Evolutionary conservation across 768 basidiomycete genomes (phyloP).

Genomic region (Butyriboletus loyo): DNA sequence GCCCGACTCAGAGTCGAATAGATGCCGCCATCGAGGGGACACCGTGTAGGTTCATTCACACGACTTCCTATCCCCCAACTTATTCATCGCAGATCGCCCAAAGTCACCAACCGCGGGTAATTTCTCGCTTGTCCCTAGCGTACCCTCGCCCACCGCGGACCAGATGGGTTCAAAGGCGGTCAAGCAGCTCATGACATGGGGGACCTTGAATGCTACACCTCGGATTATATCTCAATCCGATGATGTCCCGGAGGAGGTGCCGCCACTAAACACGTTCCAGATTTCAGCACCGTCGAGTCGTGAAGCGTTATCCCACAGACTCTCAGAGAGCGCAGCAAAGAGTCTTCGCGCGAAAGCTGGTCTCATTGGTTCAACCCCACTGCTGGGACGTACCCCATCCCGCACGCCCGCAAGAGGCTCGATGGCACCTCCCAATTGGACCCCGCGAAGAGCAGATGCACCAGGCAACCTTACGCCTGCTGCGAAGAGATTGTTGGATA

Average conservation of each 20-base stretch:
- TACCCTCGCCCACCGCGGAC: conserved; percentile 85
- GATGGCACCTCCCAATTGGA: conserved; percentile 83
- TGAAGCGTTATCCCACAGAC: conserved; percentile 75
- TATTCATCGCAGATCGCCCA: conserved; percentile 52
- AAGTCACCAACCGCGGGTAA: conserved; percentile 50
- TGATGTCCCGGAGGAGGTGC: conserved; percentile 45
- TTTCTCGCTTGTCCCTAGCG: conserved; percentile 76
- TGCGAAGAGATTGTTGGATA: conserved; percentile 68
- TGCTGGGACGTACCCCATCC: conserved; percentile 29
- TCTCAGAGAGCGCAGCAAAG: conserved; percentile 80
- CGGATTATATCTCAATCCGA: conserved; percentile 71
- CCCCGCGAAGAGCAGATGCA: conserved; percentile 71
- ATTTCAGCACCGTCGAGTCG: conserved; percentile 75
- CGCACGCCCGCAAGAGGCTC: conserved; percentile 36
- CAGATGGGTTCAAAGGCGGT: conserved; percentile 79
- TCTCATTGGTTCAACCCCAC: conserved; percentile 39
- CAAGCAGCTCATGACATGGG: conserved; percentile 97
- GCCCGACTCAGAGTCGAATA: conserved; percentile 87
- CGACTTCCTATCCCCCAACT: conserved; percentile 3
- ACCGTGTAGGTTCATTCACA: conserved; percentile 60
- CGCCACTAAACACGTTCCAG: conserved; percentile 61
- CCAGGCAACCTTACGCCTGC: conserved; percentile 85
- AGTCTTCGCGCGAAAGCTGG: conserved; percentile 77
- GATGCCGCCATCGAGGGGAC: conserved; percentile 91
- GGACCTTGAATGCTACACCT: conserved; percentile 88